Evolutionary conservation across 441 rosid species (phyloP), one percentile per base, ranked within the genome.

Genomic region (Bruguiera hainesii): DNA sequence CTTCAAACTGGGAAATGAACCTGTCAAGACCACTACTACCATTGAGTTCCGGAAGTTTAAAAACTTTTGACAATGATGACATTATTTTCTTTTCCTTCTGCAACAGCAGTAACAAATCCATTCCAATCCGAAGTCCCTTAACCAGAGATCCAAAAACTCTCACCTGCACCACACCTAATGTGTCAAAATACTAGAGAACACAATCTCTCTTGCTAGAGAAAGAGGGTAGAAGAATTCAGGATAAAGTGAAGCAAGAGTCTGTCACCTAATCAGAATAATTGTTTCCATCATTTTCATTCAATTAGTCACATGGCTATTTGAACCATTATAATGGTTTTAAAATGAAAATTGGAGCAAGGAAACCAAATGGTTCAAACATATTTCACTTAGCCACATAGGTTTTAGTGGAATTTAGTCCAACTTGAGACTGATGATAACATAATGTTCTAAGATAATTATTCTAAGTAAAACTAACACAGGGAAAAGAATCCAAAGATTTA

Each of bases 1-100:
- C 96, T 86, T 91, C 97, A 48, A 95, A 86, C 71, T 90, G 96
- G 76, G 81, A 26, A n/a, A 91, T 93, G 73, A 82, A 84, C 77
- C 81, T 74, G 66, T 84, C 83, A 52, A 92, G 81, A 71, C 96
- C 96, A 53, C 64, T 39, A 66, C 79, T 72, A 37, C 91, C 96
- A 72, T 65, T 74, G 64, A 92, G 63, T 73, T 73, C 64, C 21
- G 98, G 95, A 76, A 83, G 76, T 78, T 78, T 82, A 72, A 84
- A 86, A 72, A 61, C 80, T 76, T 83, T 95, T 70, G 73, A 76
- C 53, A 90, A 69, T 31, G 55, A 77, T 20, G 71, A 69, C 60
- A 67, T 76, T 64, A 92, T 66, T 53, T 81, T 79, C 60, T 64
- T 75, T 79, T 85, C 91, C 76, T 86, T 79, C 75, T 80, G 81